Evolutionary conservation across 305 asterid genomes (phyloP), one percentile per base, ranked within the genome.

Genomic region (Fraxinus sp.): DNA sequence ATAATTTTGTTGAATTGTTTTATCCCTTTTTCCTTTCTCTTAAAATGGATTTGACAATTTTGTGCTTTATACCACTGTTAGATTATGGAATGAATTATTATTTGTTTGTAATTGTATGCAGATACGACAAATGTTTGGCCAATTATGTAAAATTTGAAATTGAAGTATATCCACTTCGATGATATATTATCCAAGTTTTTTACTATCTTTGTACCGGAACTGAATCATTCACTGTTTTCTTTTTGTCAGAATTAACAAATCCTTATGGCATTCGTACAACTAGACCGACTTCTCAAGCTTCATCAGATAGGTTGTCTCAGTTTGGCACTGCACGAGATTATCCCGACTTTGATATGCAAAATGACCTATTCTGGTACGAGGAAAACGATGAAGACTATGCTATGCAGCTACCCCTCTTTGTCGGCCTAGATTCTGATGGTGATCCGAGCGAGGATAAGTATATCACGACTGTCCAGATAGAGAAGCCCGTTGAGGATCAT

Each of bases 371-470:
- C 28, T 26, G 28, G 28, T 26, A 26, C 28, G 28, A 26, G 28
- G 28, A 26, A 26, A 26, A 26, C 28, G 28, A 26, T 26, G 28
- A 26, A 26, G 28, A 26, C 28, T 26, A 26, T 26, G 28, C 28
- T 26, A 26, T 26, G 28, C 92, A 28, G 30, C 28, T 94, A 2
- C 92, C 93, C 22, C 79, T 57, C 81, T 88, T 91, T 78, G 84
- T 78, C 28, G 90, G 81, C 86, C 57, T 85, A 5, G 95, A 94
- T 52, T 78, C 84, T 49, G 86, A 83, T 10, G 89, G 86, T 13
- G 93, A 81, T 72, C 93, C 91, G 2, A 92, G 94, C 26, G 99
- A 96, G 89, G 99, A 96, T 74, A 96, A 96, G 92, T 92, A 88
- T 80, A 87, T 96, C 44, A 88, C 85, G 85, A 88, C 92, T 4